A percentile compares a stretch with the other conserved stretches of the same genome.
These are phyloP conservation scores for Mycena floridula DNA, from an alignment of 768 basidiomycete species.

Conservation along the genomic window DNA sequence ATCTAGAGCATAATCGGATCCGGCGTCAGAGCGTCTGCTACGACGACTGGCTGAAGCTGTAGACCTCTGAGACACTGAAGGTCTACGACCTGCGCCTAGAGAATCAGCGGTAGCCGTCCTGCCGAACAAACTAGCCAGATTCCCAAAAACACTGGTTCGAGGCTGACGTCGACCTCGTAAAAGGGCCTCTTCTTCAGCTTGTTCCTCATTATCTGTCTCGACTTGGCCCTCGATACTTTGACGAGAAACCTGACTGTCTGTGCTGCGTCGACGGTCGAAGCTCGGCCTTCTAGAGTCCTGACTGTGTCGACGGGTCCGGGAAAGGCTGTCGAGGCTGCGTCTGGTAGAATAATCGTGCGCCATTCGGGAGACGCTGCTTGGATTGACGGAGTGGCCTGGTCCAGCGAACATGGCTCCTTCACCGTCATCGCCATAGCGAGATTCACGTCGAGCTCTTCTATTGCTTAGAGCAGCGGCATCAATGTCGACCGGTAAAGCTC, in stretches of 20 bases:
- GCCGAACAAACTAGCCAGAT: conserved; percentile 63
- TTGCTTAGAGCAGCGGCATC: conserved; percentile 47
- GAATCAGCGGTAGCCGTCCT: conserved; percentile 35
- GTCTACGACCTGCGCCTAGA: conserved; percentile 35
- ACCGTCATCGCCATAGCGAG: conserved; percentile 58
- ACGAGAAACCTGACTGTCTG: not conserved
- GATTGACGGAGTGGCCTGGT: conserved; percentile 62
- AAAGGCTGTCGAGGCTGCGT: conserved; percentile 51
- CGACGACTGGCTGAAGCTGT: conserved; percentile 42
- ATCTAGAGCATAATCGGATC: conserved; percentile 52
- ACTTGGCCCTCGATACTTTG: too few relatives aligned
- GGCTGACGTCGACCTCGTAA: conserved; percentile 23
- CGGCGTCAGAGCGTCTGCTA: conserved; percentile 47
- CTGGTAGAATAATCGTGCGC: too few relatives aligned
- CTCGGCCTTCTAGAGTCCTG: conserved; percentile 34
- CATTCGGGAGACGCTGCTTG: conserved; percentile 76
- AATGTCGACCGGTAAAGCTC: conserved; percentile 75
- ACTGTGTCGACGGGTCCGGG: conserved; percentile 37
- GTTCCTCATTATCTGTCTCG: conserved; percentile 15
- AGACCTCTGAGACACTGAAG: conserved; percentile 55
- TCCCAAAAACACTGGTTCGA: conserved; percentile 51
- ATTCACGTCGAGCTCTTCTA: conserved; percentile 56
- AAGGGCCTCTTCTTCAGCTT: conserved; percentile 22
- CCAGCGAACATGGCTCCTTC: conserved; percentile 75
- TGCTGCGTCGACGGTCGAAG: conserved; percentile 13